These are phyloP conservation scores for Boletus sp. DNA, from an alignment of 768 basidiomycete genomes.

Conservation along the genomic window DNA sequence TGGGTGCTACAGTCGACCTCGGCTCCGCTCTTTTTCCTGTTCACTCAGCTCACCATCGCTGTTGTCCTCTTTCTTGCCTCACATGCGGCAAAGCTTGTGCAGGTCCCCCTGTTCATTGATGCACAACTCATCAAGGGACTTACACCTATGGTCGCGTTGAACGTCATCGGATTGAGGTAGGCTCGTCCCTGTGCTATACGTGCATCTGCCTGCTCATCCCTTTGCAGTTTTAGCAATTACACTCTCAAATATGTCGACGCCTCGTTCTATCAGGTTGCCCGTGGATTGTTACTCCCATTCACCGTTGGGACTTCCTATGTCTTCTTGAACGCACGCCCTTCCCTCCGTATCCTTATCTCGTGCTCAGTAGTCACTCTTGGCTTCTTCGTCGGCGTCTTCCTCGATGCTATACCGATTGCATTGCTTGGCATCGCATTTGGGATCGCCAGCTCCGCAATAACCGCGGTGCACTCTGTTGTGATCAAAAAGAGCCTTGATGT, in stretches of 20 bases:
- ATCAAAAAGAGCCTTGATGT: slow-evolving; percentile 83
- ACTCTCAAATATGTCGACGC: slow-evolving; percentile 93
- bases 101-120: slow-evolving; percentile 64
- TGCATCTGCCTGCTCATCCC: neutral
- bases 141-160: slow-evolving; percentile 69
- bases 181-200: neutral
- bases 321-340: slow-evolving; percentile 73
- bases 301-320: slow-evolving; percentile 86
- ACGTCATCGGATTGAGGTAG: slow-evolving; percentile 81
- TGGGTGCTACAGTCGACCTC: slow-evolving; percentile 79
- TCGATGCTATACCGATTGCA: slow-evolving; percentile 62
- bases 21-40: slow-evolving; percentile 84
- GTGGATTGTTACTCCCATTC: slow-evolving; percentile 90
- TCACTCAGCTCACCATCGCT: slow-evolving; percentile 77
- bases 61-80: slow-evolving; percentile 68
- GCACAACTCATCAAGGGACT: slow-evolving; percentile 66
- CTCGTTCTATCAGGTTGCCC: slow-evolving; percentile 93
- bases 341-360: slow-evolving; percentile 66
- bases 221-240: slow-evolving; percentile 78
- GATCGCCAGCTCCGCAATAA: slow-evolving; percentile 79
- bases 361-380: slow-evolving; percentile 83
- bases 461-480: slow-evolving; percentile 87
- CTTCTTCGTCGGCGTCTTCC: slow-evolving; percentile 88
- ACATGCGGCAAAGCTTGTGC: slow-evolving; percentile 60
- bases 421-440: slow-evolving; percentile 74